Evolutionary conservation across 2,329 filamentous ascomycete genomes (phyloP).

Genomic region (Aspergillus puulaauensis): DNA sequence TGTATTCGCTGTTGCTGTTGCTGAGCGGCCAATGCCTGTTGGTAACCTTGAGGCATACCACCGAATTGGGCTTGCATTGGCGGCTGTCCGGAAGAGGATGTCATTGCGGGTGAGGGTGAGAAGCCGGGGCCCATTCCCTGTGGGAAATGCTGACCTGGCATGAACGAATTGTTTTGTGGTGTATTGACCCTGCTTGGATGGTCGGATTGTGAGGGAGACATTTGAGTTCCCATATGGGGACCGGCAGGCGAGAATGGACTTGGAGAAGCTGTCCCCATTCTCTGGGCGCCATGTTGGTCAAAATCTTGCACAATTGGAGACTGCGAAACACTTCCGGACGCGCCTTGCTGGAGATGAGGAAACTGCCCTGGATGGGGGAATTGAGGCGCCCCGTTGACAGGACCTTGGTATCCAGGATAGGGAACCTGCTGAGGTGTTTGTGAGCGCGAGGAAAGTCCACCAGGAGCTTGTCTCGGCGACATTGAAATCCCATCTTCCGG

Average conservation of each 20-base stretch:
- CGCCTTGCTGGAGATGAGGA: conserved; percentile 77
- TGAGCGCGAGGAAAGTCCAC: conserved; percentile 78
- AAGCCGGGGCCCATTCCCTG: conserved; percentile 45
- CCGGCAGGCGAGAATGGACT: conserved; percentile 81
- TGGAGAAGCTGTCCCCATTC: conserved; percentile 88
- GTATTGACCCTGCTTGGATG: conserved; percentile 65
- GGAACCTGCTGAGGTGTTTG: conserved; percentile 83
- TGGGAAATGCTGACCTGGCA: conserved; percentile 50
- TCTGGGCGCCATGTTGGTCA: conserved; percentile 65
- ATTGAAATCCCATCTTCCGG: conserved; percentile 82
- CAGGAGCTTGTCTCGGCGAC: conserved; percentile 74
- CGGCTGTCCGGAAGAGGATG: conserved; percentile 39
- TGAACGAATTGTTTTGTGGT: conserved; percentile 70
- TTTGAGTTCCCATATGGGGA: conserved; percentile 69
- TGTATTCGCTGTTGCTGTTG: conserved; percentile 63
- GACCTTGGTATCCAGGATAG: conserved; percentile 69
- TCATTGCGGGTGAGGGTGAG: conserved; percentile 39
- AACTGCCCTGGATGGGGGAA: conserved; percentile 65
- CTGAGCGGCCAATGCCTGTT: conserved; percentile 67
- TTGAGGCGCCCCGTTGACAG: conserved; percentile 61
- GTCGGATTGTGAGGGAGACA: conserved; percentile 75
- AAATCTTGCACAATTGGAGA: conserved; percentile 87
- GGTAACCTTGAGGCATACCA: conserved; percentile 52
- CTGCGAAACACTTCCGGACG: conserved; percentile 80
- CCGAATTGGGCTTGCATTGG: conserved; percentile 51